Conservation (phyloP, 495 filamentous ascomycete genomes). For the Trichodelitschia bisporula region DNA sequence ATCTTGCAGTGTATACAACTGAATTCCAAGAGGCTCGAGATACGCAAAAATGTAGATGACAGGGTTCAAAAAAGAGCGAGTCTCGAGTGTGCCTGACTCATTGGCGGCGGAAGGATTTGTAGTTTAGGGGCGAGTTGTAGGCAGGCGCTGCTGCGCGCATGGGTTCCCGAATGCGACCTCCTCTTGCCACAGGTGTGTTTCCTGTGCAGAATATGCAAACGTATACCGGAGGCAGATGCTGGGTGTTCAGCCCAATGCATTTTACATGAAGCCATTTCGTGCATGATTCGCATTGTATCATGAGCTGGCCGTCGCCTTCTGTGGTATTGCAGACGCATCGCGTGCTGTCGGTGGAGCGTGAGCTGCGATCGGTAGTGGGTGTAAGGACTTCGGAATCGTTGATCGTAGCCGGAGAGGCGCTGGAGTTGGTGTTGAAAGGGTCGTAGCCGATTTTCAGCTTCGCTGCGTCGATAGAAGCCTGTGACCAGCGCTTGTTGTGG, state of each 20-base stretch:
- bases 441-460: conserved; percentile 9
- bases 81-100: no score
- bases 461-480: conserved; percentile 13
- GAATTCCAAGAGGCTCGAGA: no score
- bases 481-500: conserved; percentile 18
- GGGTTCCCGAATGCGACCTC: conserved; percentile 28
- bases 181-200: conserved; percentile 43
- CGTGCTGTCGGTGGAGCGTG: conserved; percentile 27
- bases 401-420: conserved; percentile 38
- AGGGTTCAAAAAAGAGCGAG: no score
- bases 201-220: conserved; percentile 55
- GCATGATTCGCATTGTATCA: conserved; percentile 83
- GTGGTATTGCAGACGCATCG: conserved; percentile 50
- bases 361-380: conserved; percentile 35
- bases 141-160: no score
- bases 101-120: no score
- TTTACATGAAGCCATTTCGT: conserved; percentile 62
- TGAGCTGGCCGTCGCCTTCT: conserved; percentile 38
- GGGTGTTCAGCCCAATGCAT: conserved; percentile 45
- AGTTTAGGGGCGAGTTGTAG: no score
- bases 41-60: no score
- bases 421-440: conserved; percentile 10
- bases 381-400: conserved; percentile 42
- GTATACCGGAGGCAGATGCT: conserved; percentile 45
- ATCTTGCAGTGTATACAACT: no score